phyloP scores from a whole-genome alignment of 768 basidiomycete genomes.

The Xerocomellus chrysenteron region DNA sequence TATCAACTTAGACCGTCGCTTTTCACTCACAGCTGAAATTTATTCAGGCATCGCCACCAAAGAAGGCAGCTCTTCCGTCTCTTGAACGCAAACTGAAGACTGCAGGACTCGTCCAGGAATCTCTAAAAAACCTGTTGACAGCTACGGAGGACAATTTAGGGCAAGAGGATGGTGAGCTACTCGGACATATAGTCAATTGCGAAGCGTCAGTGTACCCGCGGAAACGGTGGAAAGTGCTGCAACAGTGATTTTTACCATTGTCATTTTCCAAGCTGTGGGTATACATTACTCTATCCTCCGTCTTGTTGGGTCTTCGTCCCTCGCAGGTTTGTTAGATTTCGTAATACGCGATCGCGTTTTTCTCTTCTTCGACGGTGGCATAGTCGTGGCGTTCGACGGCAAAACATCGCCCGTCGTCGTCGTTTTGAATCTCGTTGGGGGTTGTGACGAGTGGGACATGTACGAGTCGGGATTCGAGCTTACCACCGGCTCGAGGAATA shows the following conservation, averaged over 20 bases:
- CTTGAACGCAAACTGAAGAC: slow-evolving; percentile 85
- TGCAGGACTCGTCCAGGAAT: slow-evolving; percentile 78
- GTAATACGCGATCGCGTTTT: slow-evolving; percentile 1
- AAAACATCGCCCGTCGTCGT: background rate
- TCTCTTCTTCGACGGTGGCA: slow-evolving; percentile 18
- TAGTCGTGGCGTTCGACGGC: background rate
- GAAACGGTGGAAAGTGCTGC: slow-evolving; percentile 69
- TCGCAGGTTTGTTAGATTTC: background rate
- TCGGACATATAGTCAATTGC: slow-evolving; percentile 85
- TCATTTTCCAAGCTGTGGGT: background rate
- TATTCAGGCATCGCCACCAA: slow-evolving; percentile 67
- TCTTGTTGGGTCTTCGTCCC: background rate
- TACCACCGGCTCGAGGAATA: slow-evolving; percentile 34
- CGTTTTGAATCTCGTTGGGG: slow-evolving; percentile 3
- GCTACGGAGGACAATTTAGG: slow-evolving; percentile 76
- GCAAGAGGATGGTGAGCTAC: slow-evolving; percentile 73
- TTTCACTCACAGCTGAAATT: slow-evolving; percentile 5
- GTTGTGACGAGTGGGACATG: slow-evolving; percentile 1
- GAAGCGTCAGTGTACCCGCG: slow-evolving; percentile 66
- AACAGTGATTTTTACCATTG: slow-evolving; percentile 8
- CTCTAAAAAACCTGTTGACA: slow-evolving; percentile 72
- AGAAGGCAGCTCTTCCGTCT: slow-evolving; percentile 75
- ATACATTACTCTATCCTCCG: background rate
- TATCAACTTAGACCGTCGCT: background rate
- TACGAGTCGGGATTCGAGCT: slow-evolving; percentile 14